Base-by-base conservation (phyloP, 176 grass and related monocot genomes). In the Zoysia japonica region DNA sequence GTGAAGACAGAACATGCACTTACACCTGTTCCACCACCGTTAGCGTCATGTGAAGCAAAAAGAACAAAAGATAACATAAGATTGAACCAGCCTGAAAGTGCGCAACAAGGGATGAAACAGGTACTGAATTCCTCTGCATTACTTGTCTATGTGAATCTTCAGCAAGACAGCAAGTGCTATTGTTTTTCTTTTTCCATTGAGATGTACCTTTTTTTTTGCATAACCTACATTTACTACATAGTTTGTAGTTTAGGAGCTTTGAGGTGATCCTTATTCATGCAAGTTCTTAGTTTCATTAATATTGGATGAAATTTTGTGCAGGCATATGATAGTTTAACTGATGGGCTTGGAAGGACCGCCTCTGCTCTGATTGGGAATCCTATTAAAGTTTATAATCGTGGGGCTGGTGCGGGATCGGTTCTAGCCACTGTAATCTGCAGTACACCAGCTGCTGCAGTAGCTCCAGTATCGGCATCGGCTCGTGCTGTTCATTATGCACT, bases 261-360 rank as follows among this genome's bases (percentile, higher is more conserved):
- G 52, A 68, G 48, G 70, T 47, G 54, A 19, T 42, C 17, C 49
- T 14, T 15, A 7, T 77, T 15, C 20, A 11, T 75, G 55, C 77
- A 17, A 12, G 20, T 78, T 48, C 59, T 7, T 74, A 72, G 6
- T 67, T 6, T 78, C 65, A 28, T 71, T 71, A 53, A 84, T 63
- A 71, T 71, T 60, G 67, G 8, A 42, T 67, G 51, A 67, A 77
- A 75, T 43, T 12, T 83, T 62, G 41, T 81, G 38, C 71, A 99
- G 92, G 96, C 96, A 20, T 99, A 93, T 65, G 96, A 95, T 78
- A 95, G 96, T 87, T 86, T 99, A 65, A 98, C 87, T 69, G 88
- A 93, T 81, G 96, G 96, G 35, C 53, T 99, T 77, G 88, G 88
- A 79, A 90, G 92, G 65, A 89, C 88, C 40, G 86, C 96, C 50